phyloP scores from a whole-genome alignment of 2,329 filamentous ascomycete species.

The Leptoxyphium fumago region DNA sequence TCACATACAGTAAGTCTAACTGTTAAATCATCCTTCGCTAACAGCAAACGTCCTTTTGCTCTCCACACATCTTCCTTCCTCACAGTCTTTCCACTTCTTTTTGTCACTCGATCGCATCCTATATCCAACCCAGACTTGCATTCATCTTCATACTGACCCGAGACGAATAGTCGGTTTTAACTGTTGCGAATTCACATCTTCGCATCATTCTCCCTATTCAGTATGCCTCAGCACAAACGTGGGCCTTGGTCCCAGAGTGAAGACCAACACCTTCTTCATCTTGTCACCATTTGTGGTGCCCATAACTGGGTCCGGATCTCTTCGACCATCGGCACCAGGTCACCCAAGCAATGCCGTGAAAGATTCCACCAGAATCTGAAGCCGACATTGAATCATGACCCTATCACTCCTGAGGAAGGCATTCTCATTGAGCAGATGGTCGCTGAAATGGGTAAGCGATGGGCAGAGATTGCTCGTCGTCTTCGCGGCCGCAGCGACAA shows the following conservation, averaged over 20 bases:
- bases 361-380: constrained; percentile 88
- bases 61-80: no score
- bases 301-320: constrained; percentile 88
- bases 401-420: constrained; percentile 65
- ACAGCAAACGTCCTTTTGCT: no score
- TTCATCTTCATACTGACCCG: no score
- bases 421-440: constrained; percentile 65
- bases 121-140: no score
- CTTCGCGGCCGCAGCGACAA: constrained; percentile 83
- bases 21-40: no score
- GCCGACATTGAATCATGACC: constrained; percentile 63
- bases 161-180: no score
- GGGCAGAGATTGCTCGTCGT: constrained; percentile 80
- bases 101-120: no score
- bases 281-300: constrained; percentile 57
- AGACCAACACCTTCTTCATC: constrained; percentile 53
- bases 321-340: constrained; percentile 56
- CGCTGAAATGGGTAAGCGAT: constrained; percentile 63
- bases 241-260: constrained; percentile 75
- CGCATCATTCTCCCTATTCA: no score
- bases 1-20: no score
- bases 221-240: constrained; percentile 45
- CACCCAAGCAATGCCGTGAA: constrained; percentile 90
- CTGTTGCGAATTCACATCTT: no score
- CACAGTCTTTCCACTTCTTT: no score